Evolutionary conservation across 2,329 filamentous ascomycete species (phyloP), one percentile per base, ranked within the genome.

Genomic region (Dactylonectria estremocensis): DNA sequence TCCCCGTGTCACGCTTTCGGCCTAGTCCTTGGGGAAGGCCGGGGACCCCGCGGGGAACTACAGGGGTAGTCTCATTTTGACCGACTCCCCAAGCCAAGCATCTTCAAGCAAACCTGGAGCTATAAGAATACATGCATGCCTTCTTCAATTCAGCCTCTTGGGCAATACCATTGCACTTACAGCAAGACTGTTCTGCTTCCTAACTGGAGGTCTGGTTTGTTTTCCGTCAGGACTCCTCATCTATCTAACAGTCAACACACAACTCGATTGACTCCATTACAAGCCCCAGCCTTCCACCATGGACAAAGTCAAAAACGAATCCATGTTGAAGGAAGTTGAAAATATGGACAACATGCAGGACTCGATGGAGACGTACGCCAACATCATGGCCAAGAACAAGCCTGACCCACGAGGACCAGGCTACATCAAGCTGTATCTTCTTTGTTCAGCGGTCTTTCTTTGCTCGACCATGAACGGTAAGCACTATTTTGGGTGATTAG

Each of bases 381-480:
- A 52, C 14, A 61, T 66, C n/a, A 66, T 66, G 63, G 63, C 63
- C n/a, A 49, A 61, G 33, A 43, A 66, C 52, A 66, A 66, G 16
- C 68, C 68, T 10, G 57, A 68, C 31, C 68, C 68, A 1, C 57
- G 66, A 55, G 68, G 68, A 6, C 52, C 54, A 10, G 68, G 68
- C 6, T 67, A 68, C 63, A 49, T 66, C 3, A 58, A 66, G 52
- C 45, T 70, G 45, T 70, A 70, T 28, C 14, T 58, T 10, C 40
- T 64, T 31, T 65, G 61, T 28, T 24, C 40, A 4, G 53, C 68
- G 5, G 63, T 74, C 52, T 82, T 78, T 53, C 77, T 77, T 3
- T 80, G 77, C 61, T 83, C 81, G 5, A 83, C 82, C 1, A 83
- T 83, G 80, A 83, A 80, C 55, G 80, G 81, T 80, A 63, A 68